These are phyloP conservation scores for Brettanomyces nanus DNA, from an alignment of 805 yeast species.

Conservation along the genomic window DNA sequence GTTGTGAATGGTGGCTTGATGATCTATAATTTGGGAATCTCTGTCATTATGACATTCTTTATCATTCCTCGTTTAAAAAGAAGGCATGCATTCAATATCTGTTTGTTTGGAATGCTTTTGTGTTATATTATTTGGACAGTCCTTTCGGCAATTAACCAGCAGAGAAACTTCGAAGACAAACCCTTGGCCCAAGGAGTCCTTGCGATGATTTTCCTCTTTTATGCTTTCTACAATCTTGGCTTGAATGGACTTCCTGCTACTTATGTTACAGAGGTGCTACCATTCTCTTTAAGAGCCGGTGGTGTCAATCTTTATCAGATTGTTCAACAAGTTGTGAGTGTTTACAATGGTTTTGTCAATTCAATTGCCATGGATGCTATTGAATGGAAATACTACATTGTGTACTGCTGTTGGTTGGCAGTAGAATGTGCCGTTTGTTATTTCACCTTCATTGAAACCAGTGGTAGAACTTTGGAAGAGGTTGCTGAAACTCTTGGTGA, in stretches of 20 bases:
- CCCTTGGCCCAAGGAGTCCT: slow-evolving; percentile 23
- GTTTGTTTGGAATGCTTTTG: slow-evolving; percentile 12
- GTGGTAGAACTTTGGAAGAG: slow-evolving; percentile 31
- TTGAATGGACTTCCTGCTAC: slow-evolving; percentile 37
- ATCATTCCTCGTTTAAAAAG: slow-evolving; percentile 16
- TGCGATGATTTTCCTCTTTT: slow-evolving; percentile 44
- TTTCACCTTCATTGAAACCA: slow-evolving; percentile 26
- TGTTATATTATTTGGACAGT: slow-evolving; percentile 11
- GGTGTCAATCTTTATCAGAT: slow-evolving; percentile 12
- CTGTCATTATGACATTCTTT: slow-evolving; percentile 12
- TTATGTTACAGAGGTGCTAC: slow-evolving; percentile 36
- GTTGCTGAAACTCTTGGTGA: slow-evolving; percentile 19
- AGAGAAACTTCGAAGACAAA: slow-evolving; percentile 2
- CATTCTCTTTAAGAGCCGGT: slow-evolving; percentile 19
- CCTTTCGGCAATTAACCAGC: slow-evolving; percentile 3
- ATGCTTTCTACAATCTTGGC: slow-evolving; percentile 33
- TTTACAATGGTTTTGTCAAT: slow-evolving; percentile 25
- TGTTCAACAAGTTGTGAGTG: slow-evolving; percentile 11
- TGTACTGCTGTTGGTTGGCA: slow-evolving; percentile 15
- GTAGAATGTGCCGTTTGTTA: slow-evolving; percentile 15
- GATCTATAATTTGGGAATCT: slow-evolving; percentile 12
- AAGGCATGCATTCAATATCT: slow-evolving; percentile 9
- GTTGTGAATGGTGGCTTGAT: slow-evolving; percentile 19
- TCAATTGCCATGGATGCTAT: slow-evolving; percentile 32
- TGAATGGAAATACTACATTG: slow-evolving; percentile 27